Base-by-base conservation (phyloP, 257 asterid genomes). In the Gentiana straminea region DNA sequence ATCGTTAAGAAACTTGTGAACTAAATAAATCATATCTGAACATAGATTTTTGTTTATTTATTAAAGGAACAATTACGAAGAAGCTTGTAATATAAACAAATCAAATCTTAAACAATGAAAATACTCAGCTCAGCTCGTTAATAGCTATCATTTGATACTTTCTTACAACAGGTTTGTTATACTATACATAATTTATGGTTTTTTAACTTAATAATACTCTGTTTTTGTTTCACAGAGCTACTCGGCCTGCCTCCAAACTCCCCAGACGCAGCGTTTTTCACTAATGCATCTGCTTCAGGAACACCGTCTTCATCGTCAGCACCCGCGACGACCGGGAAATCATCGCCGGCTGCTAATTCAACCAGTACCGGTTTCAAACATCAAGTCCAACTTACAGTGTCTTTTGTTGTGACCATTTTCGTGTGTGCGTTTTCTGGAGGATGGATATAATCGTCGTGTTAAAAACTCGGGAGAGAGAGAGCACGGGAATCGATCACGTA, bases 251-350 rank as follows among this genome's bases (percentile, higher is more conserved):
- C 90, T 59, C 72, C 90, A 0, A 81, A 77, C 59, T 90, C 97
- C 3, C 73, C 94, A 0, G 97, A 86, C 34, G 81, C 81, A 3
- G 85, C 84, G 1, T 76, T 86, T 64, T 89, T 86, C 81, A 61
- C 70, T 59, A 84, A 73, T 70, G 4, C 46, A 3, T 10, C 71
- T 8, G 24, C 73, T 3, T 54, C 79, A 3, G 5, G 73, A 2
- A 51, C 65, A 43, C 58, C 72, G 1, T 5, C 62, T 0, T 35
- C 61, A 8, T 49, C 77, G 3, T 67, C 83, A 0, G 56, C 49
- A 0, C 35, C 76, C 7, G 57, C 74, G 11, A 54, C 79, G 12
- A 0, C 74, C 0, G 67, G 68, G 34, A 54, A 72, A 12, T 37
- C 84, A 4, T 45, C 87, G 0, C n/a, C 83, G 1, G 32, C 81